Base-by-base conservation (phyloP, 2,329 filamentous ascomycete genomes). In the Penicillium olsonii region DNA sequence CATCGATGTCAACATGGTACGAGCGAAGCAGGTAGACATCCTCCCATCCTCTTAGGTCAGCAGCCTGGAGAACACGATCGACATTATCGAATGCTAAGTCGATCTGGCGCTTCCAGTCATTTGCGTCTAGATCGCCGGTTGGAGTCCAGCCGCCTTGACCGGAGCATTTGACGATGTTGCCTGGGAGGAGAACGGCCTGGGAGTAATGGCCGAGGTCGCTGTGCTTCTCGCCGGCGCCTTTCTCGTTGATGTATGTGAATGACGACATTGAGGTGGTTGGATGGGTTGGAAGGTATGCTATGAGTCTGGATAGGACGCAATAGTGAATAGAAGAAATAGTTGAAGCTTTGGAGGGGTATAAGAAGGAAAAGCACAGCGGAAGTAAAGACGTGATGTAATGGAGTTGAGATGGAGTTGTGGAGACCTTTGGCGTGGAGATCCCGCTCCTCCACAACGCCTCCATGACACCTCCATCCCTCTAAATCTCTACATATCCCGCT, bases 101-200 rank as follows among this genome's bases (percentile, higher is more conserved):
- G 5, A 61, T 41, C 33, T 61, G 56, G 1, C 20, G 15, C 2
- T 19, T 19, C 10, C 48, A 20, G n/a, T 42, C 42, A 20, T 39
- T 24, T 31, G 42, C 34, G 26, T 45, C 34, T 27, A 59, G 34
- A n/a, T 38, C 26, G 3, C 54, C 56, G 6, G 40, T 12, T 10
- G 15, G 26, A 15, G 48, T 40, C 56, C 56, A 59, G 18, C 55
- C 50, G 31, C 57, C 60, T 53, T 62, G 58, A 3, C 60, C 58
- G 14, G 58, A 45, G 20, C 48, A 56, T 41, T 61, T 57, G 38
- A 62, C 45, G n/a, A 43, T 52, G 19, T 50, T 46, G 2, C 58
- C 56, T n/a, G n/a, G n/a, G 7, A 60, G 31, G 1, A 53, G 22
- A 14, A 62, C 60, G 12, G 56, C 55, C 44, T 62, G 58, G 24